Evolutionary conservation across 179 eudicot species (phyloP), one percentile per base, ranked within the genome.

Genomic region (Heliamphora ciliata): DNA sequence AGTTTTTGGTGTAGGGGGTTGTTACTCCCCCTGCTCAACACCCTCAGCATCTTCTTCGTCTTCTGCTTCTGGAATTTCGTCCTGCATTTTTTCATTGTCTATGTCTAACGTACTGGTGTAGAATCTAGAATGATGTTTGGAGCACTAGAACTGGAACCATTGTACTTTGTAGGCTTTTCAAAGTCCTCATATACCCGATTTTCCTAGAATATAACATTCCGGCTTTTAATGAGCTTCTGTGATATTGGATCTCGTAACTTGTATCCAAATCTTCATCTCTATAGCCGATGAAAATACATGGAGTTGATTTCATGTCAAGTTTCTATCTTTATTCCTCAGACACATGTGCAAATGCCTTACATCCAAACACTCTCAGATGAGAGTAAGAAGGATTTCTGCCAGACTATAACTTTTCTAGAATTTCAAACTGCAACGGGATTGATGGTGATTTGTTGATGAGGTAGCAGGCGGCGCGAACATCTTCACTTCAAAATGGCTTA

Each of bases 321-420:
- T 66, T 24, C 14, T 21, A 13, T 24, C 3, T 6, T 0, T 66
- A 2, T 13, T 66, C 47, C 14, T 66, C 8, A 11, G 46, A 24
- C 24, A 66, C 13, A 10, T 8, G 70, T 24, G 46, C 13, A 55
- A 55, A 82, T 0, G 77, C 78, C n/a, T 72, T 31, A 60, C 82
- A 85, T 2, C 76, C 79, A 71, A 85, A 80, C 9, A 80, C 81
- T 10, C 14, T 77, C 54, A 84, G 8, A 21, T 78, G 66, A 21
- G 79, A 54, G 40, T 31, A 31, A 31, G 40, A 31, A 31, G 40
- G 40, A 31, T 31, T 31, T 31, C 40, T 31, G 40, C 60, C 47
- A 52, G 44, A 4, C 75, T 67, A 76, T 2, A 76, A n/a, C 9
- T 10, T 56, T 17, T 76, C 18, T 8, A 1, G 52, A 59, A 59